These are phyloP conservation scores for Naganishia liquefaciens DNA, from an alignment of 1,284 basidiomycete genomes.

Conservation along the genomic window DNA sequence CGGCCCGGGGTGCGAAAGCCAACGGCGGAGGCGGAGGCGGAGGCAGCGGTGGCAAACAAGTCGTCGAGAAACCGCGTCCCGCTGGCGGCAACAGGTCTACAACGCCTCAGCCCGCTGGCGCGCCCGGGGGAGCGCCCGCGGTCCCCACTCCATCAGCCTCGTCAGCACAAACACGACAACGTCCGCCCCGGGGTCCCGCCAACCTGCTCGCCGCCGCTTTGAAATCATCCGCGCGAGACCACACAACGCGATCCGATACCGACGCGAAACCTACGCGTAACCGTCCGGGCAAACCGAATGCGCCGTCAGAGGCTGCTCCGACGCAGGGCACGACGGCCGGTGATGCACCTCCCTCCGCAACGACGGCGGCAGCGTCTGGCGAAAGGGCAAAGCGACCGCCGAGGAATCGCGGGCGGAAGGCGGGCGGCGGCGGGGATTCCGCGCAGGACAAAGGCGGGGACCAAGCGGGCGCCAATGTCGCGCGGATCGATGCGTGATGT, in stretches of 20 bases:
- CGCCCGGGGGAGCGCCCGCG: too few species aligned
- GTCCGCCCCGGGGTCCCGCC: not conserved
- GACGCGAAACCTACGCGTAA: not conserved
- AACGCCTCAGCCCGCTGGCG: not conserved
- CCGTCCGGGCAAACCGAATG: not conserved
- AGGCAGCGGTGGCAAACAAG: conserved; percentile 2
- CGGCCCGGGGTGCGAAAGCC: too few species aligned
- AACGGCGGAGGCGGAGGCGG: too few species aligned
- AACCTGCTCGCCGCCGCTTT: conserved; percentile 11
- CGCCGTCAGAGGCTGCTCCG: not conserved
- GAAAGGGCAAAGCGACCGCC: conserved; percentile 14
- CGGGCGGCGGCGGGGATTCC: not conserved
- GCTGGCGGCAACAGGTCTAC: not conserved
- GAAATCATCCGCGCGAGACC: conserved; percentile 17
- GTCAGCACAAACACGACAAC: conserved; percentile 2
- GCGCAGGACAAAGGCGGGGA: conserved; percentile 6
- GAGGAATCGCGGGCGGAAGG: conserved; percentile 10
- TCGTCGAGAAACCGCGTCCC: not conserved
- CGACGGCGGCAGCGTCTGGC: not conserved
- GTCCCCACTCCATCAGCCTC: too few species aligned
- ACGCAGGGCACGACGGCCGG: not conserved
- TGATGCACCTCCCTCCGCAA: not conserved
- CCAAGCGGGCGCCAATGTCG: not conserved
- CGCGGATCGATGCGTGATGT: conserved; percentile 3
- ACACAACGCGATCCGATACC: not conserved